Conservation (phyloP, 2,329 filamentous ascomycete genomes). For the Xenoacremonium recifei region DNA sequence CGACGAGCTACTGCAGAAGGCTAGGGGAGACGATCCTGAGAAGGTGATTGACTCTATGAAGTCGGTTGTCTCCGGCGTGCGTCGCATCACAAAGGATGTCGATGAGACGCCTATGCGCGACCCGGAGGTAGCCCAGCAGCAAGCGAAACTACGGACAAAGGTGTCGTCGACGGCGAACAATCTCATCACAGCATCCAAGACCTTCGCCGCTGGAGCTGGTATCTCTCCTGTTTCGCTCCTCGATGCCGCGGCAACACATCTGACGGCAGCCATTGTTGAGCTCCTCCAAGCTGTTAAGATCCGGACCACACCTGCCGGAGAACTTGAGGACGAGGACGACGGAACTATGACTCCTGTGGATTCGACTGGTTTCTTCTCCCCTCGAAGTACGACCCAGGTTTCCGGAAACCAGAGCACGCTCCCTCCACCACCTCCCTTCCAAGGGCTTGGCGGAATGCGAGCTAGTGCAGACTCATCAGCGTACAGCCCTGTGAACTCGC, state of each 20-base stretch:
- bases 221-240: conserved; percentile 90
- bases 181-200: conserved; percentile 91
- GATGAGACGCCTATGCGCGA: conserved; percentile 56
- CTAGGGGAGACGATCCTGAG: conserved; percentile 70
- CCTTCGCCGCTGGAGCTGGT: conserved; percentile 78
- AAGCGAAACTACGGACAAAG: conserved; percentile 71
- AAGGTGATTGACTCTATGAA: conserved; percentile 85
- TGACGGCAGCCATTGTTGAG: conserved; percentile 83
- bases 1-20: conserved; percentile 80
- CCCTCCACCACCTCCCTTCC: conserved; percentile 55
- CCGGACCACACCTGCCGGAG: conserved; percentile 68
- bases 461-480: conserved; percentile 69
- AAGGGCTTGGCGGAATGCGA: conserved; percentile 54
- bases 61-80: conserved; percentile 75
- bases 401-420: conserved; percentile 38
- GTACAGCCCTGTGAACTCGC: conserved; percentile 72
- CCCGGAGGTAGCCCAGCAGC: conserved; percentile 55
- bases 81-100: conserved; percentile 81
- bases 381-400: conserved; percentile 42
- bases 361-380: conserved; percentile 67
- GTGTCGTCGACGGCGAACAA: conserved; percentile 95
- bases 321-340: conserved; percentile 77
- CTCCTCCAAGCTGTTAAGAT: conserved; percentile 83
- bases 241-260: conserved; percentile 88
- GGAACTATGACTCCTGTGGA: conserved; percentile 64